Conservation (phyloP, 140 eudicot species). For the Erigeron philadelphicus region DNA sequence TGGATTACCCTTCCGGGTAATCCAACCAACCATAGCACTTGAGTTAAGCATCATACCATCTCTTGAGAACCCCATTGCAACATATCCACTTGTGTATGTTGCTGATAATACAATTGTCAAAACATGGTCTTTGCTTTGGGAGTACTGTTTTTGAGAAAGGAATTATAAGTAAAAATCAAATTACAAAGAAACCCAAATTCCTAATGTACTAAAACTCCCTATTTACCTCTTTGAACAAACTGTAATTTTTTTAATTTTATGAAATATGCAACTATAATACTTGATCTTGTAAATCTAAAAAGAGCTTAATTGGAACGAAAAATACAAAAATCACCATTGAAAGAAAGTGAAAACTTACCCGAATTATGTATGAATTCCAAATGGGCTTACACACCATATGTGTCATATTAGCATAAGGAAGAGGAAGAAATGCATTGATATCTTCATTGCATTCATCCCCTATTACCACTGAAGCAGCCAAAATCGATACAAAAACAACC, state of each 20-base stretch:
- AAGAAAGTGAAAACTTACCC: constrained; percentile 43
- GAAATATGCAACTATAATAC: neutral
- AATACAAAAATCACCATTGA: neutral
- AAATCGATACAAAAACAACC: constrained; percentile 21
- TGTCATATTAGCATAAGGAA: constrained; percentile 61
- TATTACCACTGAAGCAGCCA: constrained; percentile 17
- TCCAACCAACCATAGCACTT: constrained; percentile 97
- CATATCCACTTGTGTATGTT: constrained; percentile 81
- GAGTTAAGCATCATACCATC: constrained; percentile 86
- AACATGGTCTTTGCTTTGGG: constrained; percentile 55
- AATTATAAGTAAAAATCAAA: neutral
- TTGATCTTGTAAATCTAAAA: neutral
- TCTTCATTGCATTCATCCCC: constrained; percentile 49
- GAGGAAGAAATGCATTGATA: constrained; percentile 61
- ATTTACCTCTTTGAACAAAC: neutral
- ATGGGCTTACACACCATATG: constrained; percentile 59
- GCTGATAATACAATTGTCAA: constrained; percentile 78
- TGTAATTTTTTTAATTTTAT: neutral
- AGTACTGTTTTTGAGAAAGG: constrained; percentile 44
- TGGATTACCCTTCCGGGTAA: constrained; percentile 56
- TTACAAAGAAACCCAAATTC: neutral
- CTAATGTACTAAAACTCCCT: too few species aligned
- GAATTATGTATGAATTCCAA: constrained; percentile 69
- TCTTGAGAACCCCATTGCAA: constrained; percentile 80
- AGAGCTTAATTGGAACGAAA: neutral